Evolutionary conservation across 1,284 basidiomycete genomes (phyloP).

Genomic region (Chalciporus piperatoides): DNA sequence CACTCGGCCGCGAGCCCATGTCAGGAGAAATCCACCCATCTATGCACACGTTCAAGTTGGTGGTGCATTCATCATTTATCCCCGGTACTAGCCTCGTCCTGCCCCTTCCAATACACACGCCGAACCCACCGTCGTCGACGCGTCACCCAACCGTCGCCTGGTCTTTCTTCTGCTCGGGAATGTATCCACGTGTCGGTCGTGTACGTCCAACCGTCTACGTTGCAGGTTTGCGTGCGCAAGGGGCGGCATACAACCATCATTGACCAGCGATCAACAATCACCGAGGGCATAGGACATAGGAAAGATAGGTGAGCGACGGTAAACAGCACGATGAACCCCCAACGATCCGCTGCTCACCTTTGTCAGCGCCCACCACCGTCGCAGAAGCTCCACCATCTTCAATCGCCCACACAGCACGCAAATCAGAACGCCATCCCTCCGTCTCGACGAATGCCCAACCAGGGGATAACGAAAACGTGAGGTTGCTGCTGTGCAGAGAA

Average conservation of each 20-base stretch:
- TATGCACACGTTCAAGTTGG: too few species aligned
- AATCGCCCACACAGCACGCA: conserved; percentile 51
- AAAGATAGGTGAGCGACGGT: too few species aligned
- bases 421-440: conserved; percentile 70
- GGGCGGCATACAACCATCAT: too few species aligned
- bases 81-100: neutral
- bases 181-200: conserved; percentile 70
- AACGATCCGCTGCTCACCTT: conserved; percentile 7
- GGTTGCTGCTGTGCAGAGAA: conserved; percentile 54
- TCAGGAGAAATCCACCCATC: too few species aligned
- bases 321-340: too few species aligned
- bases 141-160: conserved; percentile 49
- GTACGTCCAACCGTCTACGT: conserved; percentile 70
- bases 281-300: neutral
- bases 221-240: too few species aligned
- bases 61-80: too few species aligned
- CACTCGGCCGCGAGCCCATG: neutral
- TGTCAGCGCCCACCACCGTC: conserved; percentile 30
- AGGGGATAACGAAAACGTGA: conserved; percentile 66
- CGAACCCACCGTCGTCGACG: conserved; percentile 62
- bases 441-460: conserved; percentile 71
- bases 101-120: conserved; percentile 50
- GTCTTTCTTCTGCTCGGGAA: conserved; percentile 44
- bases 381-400: neutral
- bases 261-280: neutral